Base-by-base conservation (phyloP, 768 basidiomycete genomes). In the Phlebiopsis gigantea region DNA sequence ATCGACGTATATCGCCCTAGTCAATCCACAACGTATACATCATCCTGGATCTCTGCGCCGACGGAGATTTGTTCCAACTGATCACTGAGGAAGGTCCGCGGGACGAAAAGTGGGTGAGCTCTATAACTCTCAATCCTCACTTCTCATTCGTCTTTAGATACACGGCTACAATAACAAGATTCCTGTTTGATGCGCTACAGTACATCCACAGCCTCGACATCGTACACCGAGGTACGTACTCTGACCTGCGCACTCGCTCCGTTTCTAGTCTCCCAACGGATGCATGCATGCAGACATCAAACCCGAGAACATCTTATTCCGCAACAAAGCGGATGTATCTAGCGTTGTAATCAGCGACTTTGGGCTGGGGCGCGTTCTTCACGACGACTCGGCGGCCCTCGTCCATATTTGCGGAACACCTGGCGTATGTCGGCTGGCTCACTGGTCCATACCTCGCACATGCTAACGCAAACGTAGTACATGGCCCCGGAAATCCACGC, bases 281-380 rank as follows among this genome's bases (percentile, higher is more conserved):
- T n/a, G n/a, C n/a, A n/a, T n/a, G n/a, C 26, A 21, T 47, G 39
- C 61, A 89, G 95, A 98, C 67, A 75, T 99, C 59, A 99, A 99
- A 72, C 96, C 96, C 4, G 96, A 99, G 75, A 99, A 99, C 73
- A 82, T 99, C 22, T 79, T 99, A 29, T 99, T 98, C 85, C 86
- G 90, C 56, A 87, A 88, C 15, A 79, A 82, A 61, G 88, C 82
- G 5, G 94, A 98, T 69, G 90, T 93, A 42, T 87, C 94, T 14
- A 94, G 96, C 66, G 87, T 99, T 65, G 91, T 97, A 86, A 86
- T 99, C 57, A 96, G 96, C 0, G 96, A 99, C 71, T 99, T 99
- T 69, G 96, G 95, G n/a, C 79, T 97, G 56, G 87, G 87, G 66
- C 84, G 93, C 31, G 81, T 98, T 41, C 88, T 98, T 80, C 87